Evolutionary conservation across 768 basidiomycete genomes (phyloP), one percentile per base, ranked within the genome.

Genomic region (Lanmaoa pseudosensibilis): DNA sequence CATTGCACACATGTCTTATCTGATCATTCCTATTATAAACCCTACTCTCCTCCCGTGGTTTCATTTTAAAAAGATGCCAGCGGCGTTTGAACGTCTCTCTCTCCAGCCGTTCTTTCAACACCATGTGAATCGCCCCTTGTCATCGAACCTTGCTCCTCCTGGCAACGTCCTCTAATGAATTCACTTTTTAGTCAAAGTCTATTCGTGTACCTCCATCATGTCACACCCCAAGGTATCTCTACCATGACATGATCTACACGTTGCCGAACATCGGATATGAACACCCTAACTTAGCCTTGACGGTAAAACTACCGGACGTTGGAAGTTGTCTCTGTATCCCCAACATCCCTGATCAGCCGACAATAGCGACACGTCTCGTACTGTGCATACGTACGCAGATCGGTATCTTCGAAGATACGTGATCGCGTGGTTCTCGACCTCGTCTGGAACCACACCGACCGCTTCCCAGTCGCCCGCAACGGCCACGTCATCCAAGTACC

Each of bases 361-460:
- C 30, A 11, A 47, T 50, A 18, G 32, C 21, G 39, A 55, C 59
- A 38, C 41, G 13, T 30, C 21, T 46, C 54, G n/a, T 39, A 56
- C 30, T 32, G 30, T 33, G 46, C 56, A 66, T 51, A 89, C 92
- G 72, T 78, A 95, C 90, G 90, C 84, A 64, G 87, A 84, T 65
- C 96, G 85, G 77, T 90, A 97, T 67, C 90, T 82, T 73, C 96
- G 82, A 63, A 99, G 79, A 73, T 93, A 94, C 58, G 85, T 85
- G 74, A 98, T 89, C 21, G 95, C 96, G 59, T 91, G 85, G 52
- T 83, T 79, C 77, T 98, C 95, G 58, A 98, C 82, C 66, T 88
- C 86, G 55, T 90, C 84, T 30, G 95, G 95, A 30, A 75, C 74
- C 55, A 98, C 84, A 23, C 90, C 90, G 57, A 97, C 78, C 45